A percentile compares a stretch with the other conserved stretches of the same genome.
Evolutionary conservation across 2,329 filamentous ascomycete species (phyloP).

Genomic region (Calonectria pauciramosa): DNA sequence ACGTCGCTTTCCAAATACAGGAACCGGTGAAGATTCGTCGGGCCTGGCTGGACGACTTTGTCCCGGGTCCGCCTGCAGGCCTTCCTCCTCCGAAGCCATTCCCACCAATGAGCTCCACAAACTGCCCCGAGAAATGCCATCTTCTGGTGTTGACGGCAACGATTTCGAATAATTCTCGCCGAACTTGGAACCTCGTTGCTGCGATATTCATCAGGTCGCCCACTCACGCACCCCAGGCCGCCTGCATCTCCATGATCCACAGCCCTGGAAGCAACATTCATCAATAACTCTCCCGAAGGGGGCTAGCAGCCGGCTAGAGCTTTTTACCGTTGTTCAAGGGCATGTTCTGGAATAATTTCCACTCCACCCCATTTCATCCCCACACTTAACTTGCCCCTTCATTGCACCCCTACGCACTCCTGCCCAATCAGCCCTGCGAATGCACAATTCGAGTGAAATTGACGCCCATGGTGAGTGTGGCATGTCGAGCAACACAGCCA

Average conservation of each 20-base stretch:
- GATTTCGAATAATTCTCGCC: not conserved
- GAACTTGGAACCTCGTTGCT: slow-evolving; percentile 26
- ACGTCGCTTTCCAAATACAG: slow-evolving; percentile 49
- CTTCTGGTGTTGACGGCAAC: slow-evolving; percentile 15
- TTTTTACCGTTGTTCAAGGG: slow-evolving; percentile 21
- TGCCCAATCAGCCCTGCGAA: slow-evolving; percentile 46
- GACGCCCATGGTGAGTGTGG: slow-evolving; percentile 2
- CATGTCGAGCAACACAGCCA: slow-evolving; percentile 22
- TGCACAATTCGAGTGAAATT: slow-evolving; percentile 35
- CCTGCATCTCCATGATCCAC: not conserved
- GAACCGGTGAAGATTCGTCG: slow-evolving; percentile 49
- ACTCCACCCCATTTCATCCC: slow-evolving; percentile 31
- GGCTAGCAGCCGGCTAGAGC: slow-evolving; percentile 33
- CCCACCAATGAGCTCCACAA: slow-evolving; percentile 37
- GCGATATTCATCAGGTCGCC: slow-evolving; percentile 15
- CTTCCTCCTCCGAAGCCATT: slow-evolving; percentile 29
- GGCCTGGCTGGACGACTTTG: slow-evolving; percentile 42
- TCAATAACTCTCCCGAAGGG: slow-evolving; percentile 21
- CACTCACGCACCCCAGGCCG: not conserved
- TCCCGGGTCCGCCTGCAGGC: slow-evolving; percentile 36
- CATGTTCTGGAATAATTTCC: slow-evolving; percentile 46
- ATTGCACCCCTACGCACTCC: slow-evolving; percentile 37
- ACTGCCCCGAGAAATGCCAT: slow-evolving; percentile 8
- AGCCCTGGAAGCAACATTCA: slow-evolving; percentile 13
- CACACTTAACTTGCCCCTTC: slow-evolving; percentile 38